Evolutionary conservation across 495 filamentous ascomycete genomes (phyloP), one percentile per base, ranked within the genome.

Genomic region (Penicillium cosmopolitanum): DNA sequence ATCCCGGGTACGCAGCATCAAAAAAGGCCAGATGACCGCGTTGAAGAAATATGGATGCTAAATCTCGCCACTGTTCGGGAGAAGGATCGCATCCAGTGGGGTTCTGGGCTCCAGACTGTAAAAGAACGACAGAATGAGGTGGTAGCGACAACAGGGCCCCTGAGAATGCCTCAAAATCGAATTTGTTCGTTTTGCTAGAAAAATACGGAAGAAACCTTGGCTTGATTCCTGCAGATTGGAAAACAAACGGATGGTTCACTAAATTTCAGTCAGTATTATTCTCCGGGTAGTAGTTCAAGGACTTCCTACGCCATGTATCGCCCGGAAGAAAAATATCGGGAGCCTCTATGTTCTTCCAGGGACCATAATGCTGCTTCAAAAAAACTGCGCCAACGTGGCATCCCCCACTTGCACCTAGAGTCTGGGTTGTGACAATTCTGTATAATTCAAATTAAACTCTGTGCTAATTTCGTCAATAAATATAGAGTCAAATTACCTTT

Each of bases 11-110:
- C 4, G 62, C 57, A 21, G 62, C 58, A 35, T 65, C 62, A 21
- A 65, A 57, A 48, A 65, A 65, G 34, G 62, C 62, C 16, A 65
- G 38, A 38, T 65, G 62, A n/a, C 62, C 57, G 4, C 54, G 57
- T 21, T 51, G 15, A 10, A 36, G 36, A 46, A 65, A 65, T 13
- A 65, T 57, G 5, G 48, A 34, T 4, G 58, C 55, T 4, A 65
- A 25, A 11, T 51, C 58, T 31, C 13, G 23, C 62, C 62, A 65
- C 19, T 65, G 62, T 8, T 57, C 50, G 1, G 19, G 58, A 2
- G 62, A 51, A 5, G 62, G 62, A 38, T 65, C 62, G 51, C 57
- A 50, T 43, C 62, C 62, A 23, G 62, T 65, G 36, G 62, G 62
- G 13, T 65, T 65, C 23, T 65, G 62, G 31, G 62, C 62, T 18